phyloP scores from a whole-genome alignment of 164 flowering plant species.

The Kingdonia uniflora region DNA sequence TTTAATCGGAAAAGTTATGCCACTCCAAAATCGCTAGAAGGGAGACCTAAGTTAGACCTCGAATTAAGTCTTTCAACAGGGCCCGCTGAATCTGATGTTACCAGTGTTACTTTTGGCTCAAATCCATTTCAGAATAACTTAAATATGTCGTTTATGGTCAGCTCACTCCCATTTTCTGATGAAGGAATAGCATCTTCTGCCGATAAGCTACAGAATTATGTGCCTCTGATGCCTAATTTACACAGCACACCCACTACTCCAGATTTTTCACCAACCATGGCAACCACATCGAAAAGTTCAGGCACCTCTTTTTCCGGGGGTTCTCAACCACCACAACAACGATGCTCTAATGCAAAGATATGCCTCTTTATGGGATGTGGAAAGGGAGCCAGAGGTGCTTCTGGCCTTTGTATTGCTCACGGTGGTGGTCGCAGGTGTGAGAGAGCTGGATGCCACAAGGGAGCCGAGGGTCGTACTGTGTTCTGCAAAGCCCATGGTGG shows the following conservation, averaged over 20 bases:
- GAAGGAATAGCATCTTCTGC: slow-evolving; percentile 39
- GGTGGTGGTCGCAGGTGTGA: slow-evolving; percentile 96
- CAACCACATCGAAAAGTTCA: slow-evolving; percentile 54
- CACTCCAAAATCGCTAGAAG: slow-evolving; percentile 14
- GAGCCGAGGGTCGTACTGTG: slow-evolving; percentile 92
- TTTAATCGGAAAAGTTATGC: slow-evolving; percentile 27
- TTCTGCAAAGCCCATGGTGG: slow-evolving; percentile 98
- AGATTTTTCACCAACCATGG: slow-evolving; percentile 37
- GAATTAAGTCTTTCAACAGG: slow-evolving; percentile 70
- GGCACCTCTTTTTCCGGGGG: slow-evolving; percentile 71
- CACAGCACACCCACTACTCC: slow-evolving; percentile 18
- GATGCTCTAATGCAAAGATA: slow-evolving; percentile 37
- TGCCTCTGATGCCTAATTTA: slow-evolving; percentile 19
- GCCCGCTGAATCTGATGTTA: slow-evolving; percentile 64
- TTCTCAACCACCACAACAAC: slow-evolving; percentile 34
- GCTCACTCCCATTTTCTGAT: slow-evolving; percentile 16
- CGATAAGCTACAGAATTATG: slow-evolving; percentile 17
- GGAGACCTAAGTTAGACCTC: slow-evolving; percentile 46
- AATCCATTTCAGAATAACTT: slow-evolving; percentile 10
- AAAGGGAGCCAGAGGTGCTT: slow-evolving; percentile 97
- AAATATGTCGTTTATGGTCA: slow-evolving; percentile 13
- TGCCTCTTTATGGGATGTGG: slow-evolving; percentile 83
- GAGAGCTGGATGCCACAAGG: slow-evolving; percentile 71
- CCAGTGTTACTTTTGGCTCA: slow-evolving; percentile 27
- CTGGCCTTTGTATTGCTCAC: slow-evolving; percentile 90